Evolutionary conservation across 1,284 basidiomycete species (phyloP).

Genomic region (Erythrobasidium hasegawianum): DNA sequence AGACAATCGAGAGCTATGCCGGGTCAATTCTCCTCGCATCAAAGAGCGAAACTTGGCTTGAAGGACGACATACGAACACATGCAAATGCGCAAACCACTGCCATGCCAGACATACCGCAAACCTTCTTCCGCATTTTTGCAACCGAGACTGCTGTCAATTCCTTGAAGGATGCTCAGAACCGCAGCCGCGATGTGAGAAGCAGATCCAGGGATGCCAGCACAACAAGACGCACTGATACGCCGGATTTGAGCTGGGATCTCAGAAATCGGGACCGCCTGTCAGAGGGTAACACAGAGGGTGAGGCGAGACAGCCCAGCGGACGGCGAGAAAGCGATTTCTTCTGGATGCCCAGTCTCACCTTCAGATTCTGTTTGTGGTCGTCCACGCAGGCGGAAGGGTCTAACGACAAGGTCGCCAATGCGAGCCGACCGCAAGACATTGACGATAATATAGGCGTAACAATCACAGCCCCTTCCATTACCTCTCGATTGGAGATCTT

Average conservation of each 20-base stretch:
- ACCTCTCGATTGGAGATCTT: constrained; percentile 60
- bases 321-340: constrained; percentile 38
- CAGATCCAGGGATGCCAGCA: constrained; percentile 17
- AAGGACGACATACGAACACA: constrained; percentile 62
- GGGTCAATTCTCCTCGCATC: constrained; percentile 52
- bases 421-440: constrained; percentile 26
- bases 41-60: constrained; percentile 55
- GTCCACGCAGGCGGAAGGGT: too few species aligned
- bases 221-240: constrained; percentile 21
- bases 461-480: constrained; percentile 52
- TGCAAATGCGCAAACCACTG: constrained; percentile 52
- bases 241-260: constrained; percentile 34
- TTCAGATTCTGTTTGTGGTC: constrained; percentile 47
- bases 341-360: constrained; percentile 48
- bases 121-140: constrained; percentile 48
- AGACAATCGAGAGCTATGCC: constrained; percentile 55
- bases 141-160: constrained; percentile 47
- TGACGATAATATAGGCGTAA: constrained; percentile 52
- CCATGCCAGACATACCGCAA: constrained; percentile 52
- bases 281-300: neutral
- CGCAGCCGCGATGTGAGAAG: constrained; percentile 42
- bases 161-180: constrained; percentile 47
- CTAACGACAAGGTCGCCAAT: too few species aligned
- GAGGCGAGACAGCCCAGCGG: constrained; percentile 20
- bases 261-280: constrained; percentile 18